Percentiles rank a stretch among this genome's conserved stretches.
Conservation (phyloP, 352 stramenopile genomes). For the Globisporangium canariense region DNA sequence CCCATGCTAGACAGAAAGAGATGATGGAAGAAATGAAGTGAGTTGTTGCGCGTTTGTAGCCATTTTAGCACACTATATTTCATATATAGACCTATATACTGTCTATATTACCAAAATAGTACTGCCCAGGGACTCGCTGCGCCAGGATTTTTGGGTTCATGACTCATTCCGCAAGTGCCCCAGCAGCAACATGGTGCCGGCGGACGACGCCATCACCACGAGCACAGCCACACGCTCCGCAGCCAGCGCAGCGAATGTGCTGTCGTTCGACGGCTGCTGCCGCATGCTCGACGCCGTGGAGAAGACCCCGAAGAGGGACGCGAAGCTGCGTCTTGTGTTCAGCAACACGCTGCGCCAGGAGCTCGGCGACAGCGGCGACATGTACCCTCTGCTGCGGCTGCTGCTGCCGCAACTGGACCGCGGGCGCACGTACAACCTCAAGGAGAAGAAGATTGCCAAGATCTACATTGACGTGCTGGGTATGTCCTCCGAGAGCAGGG, state of each 20-base stretch:
- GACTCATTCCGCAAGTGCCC: neutral
- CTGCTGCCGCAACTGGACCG: slow-evolving; percentile 78
- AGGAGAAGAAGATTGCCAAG: slow-evolving; percentile 85
- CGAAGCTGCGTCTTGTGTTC: slow-evolving; percentile 76
- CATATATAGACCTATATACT: too few species aligned
- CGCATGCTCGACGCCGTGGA: slow-evolving; percentile 68
- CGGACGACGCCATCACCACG: neutral
- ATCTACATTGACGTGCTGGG: slow-evolving; percentile 74
- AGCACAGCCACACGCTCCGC: too few species aligned
- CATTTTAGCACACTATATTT: neutral
- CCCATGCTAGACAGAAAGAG: neutral
- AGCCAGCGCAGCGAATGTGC: slow-evolving; percentile 4
- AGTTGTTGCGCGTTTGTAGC: neutral
- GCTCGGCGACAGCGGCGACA: slow-evolving; percentile 42
- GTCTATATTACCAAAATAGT: too few species aligned
- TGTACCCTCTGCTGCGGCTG: slow-evolving; percentile 75
- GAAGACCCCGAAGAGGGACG: slow-evolving; percentile 66
- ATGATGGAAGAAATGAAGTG: neutral
- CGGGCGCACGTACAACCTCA: slow-evolving; percentile 84
- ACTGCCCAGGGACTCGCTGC: too few species aligned
- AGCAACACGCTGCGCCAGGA: slow-evolving; percentile 54
- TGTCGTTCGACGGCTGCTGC: slow-evolving; percentile 77
- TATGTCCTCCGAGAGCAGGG: slow-evolving; percentile 52
- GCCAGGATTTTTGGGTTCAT: slow-evolving; percentile 6
- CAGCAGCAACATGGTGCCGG: neutral